These are phyloP conservation scores for Narthecium ossifragum DNA, from an alignment of 106 monocot genomes.

Conservation along the genomic window DNA sequence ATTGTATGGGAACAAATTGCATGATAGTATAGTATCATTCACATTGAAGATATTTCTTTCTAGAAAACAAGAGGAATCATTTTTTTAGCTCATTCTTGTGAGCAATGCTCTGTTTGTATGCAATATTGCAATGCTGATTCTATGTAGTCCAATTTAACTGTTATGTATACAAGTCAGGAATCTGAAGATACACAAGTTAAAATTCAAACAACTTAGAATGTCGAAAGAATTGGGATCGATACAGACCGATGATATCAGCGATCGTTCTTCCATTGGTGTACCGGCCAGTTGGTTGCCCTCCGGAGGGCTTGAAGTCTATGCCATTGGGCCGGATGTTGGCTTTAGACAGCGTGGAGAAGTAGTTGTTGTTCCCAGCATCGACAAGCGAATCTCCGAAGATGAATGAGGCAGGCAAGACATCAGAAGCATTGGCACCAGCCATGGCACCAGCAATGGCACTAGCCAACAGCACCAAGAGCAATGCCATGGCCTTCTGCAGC, in stretches of 20 bases:
- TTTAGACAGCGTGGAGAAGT: conserved; percentile 55
- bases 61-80: too few species aligned
- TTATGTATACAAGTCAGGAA: too few species aligned
- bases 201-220: background rate
- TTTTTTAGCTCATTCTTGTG: too few species aligned
- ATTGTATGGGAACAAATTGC: too few species aligned
- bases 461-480: too few species aligned
- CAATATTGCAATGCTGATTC: too few species aligned
- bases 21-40: too few species aligned
- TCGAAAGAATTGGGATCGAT: background rate
- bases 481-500: too few species aligned
- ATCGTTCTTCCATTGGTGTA: conserved; percentile 92
- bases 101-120: too few species aligned
- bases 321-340: conserved; percentile 71
- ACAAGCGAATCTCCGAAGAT: conserved; percentile 89
- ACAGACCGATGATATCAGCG: conserved; percentile 67
- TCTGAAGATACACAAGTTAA: too few species aligned
- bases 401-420: conserved; percentile 39
- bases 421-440: background rate
- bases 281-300: conserved; percentile 71
- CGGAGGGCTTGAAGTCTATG: conserved; percentile 69
- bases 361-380: conserved; percentile 93
- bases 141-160: too few species aligned
- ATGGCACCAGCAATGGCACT: background rate
- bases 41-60: too few species aligned